Percentiles rank a stretch among this genome's conserved stretches.
These are phyloP conservation scores for Physaria fendleri DNA, from an alignment of 345 rosid species.

Conservation along the genomic window DNA sequence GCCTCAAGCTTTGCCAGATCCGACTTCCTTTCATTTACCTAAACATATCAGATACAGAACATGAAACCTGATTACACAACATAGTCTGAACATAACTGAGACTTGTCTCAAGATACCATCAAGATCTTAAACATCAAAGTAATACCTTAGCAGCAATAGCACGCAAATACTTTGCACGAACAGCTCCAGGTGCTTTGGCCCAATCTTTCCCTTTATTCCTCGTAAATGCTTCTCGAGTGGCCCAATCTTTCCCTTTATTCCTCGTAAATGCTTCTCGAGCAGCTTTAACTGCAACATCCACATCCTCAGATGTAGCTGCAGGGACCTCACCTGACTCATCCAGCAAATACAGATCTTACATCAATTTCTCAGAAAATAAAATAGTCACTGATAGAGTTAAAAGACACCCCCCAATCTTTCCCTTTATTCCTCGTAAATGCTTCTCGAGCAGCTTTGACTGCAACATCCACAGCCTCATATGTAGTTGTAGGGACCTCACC, in stretches of 20 bases:
- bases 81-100: too few relatives aligned
- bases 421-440: constrained; percentile 77
- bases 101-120: not conserved
- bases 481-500: constrained; percentile 92
- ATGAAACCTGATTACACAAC: too few relatives aligned
- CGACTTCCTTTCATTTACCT: constrained; percentile 72
- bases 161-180: constrained; percentile 86
- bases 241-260: constrained; percentile 81
- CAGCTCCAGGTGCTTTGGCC: constrained; percentile 75
- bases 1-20: constrained; percentile 75
- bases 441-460: constrained; percentile 87
- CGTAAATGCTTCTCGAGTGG: constrained; percentile 61
- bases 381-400: too few relatives aligned
- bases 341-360: not conserved
- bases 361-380: not conserved
- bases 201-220: constrained; percentile 78
- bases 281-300: constrained; percentile 77
- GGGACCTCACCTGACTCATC: constrained; percentile 68
- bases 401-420: constrained; percentile 48
- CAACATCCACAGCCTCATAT: constrained; percentile 78
- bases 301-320: constrained; percentile 86
- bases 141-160: constrained; percentile 94
- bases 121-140: not conserved
- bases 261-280: constrained; percentile 60
- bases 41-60: constrained; percentile 3